phyloP scores from a whole-genome alignment of 805 yeast genomes.

The Candida anglica region DNA sequence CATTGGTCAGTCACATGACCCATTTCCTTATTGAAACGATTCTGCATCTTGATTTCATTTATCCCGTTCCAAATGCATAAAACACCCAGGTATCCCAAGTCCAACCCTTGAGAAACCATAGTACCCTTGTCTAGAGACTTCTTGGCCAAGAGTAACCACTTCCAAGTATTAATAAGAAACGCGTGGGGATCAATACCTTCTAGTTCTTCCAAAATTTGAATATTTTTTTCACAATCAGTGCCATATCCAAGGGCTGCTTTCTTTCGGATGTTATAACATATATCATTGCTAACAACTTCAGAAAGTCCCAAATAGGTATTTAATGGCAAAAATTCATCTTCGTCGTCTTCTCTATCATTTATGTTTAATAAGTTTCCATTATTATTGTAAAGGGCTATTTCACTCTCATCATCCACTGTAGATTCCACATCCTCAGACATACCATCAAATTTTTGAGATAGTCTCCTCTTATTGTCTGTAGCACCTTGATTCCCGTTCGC shows the following conservation, averaged over 20 bases:
- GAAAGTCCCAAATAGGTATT: conserved; percentile 26
- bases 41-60: conserved; percentile 43
- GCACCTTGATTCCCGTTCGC: neutral
- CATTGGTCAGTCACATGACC: conserved; percentile 31
- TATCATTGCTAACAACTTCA: conserved; percentile 63
- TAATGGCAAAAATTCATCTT: conserved; percentile 23
- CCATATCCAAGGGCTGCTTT: conserved; percentile 76
- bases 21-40: conserved; percentile 33
- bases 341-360: conserved; percentile 7
- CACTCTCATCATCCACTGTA: conserved; percentile 29
- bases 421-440: conserved; percentile 24
- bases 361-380: neutral
- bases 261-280: conserved; percentile 64
- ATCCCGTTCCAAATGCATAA: conserved; percentile 85
- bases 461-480: conserved; percentile 2
- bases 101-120: conserved; percentile 66
- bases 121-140: conserved; percentile 60
- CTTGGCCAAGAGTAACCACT: conserved; percentile 78
- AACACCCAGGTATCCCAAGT: conserved; percentile 85
- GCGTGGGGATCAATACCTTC: conserved; percentile 49
- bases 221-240: conserved; percentile 59
- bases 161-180: conserved; percentile 74
- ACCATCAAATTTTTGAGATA: conserved; percentile 10
- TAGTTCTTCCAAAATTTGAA: conserved; percentile 52
- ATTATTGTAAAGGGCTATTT: neutral